These are phyloP conservation scores for Cyberlindnera suaveolens DNA, from an alignment of 805 yeast genomes.

Conservation along the genomic window DNA sequence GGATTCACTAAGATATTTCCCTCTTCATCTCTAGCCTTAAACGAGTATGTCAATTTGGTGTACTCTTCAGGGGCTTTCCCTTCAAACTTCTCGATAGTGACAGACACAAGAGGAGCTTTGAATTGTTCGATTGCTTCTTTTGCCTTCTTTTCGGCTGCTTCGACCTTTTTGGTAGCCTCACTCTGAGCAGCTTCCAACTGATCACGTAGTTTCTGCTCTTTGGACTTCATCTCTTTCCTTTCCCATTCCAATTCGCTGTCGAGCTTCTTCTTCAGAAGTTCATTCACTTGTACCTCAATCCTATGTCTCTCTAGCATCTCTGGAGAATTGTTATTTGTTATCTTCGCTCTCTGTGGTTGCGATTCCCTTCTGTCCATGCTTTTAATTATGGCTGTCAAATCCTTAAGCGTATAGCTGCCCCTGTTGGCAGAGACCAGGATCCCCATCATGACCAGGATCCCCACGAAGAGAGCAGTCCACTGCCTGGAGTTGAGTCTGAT, in stretches of 20 bases:
- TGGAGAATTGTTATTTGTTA: conserved; percentile 11
- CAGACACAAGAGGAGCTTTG: not conserved
- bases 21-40: conserved; percentile 2
- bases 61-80: conserved; percentile 1
- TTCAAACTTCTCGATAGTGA: not conserved
- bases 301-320: conserved; percentile 12
- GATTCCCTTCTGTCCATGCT: conserved; percentile 5
- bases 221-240: conserved; percentile 6
- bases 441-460: conserved; percentile 2
- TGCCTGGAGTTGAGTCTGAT: conserved; percentile 7
- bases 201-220: not conserved
- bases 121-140: conserved; percentile 1
- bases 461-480: conserved; percentile 2
- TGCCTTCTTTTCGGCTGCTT: not conserved
- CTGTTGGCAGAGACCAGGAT: conserved; percentile 2
- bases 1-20: conserved; percentile 7
- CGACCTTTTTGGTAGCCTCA: not conserved
- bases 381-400: conserved; percentile 6
- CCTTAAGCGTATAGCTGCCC: conserved; percentile 5
- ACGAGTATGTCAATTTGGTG: conserved; percentile 7
- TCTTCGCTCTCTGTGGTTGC: conserved; percentile 1
- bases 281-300: conserved; percentile 15
- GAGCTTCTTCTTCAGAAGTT: conserved; percentile 14
- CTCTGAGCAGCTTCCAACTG: conserved; percentile 1
- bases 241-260: conserved; percentile 9